Conservation (phyloP, 805 yeast species). For the Barnettozyma botsteinii region DNA sequence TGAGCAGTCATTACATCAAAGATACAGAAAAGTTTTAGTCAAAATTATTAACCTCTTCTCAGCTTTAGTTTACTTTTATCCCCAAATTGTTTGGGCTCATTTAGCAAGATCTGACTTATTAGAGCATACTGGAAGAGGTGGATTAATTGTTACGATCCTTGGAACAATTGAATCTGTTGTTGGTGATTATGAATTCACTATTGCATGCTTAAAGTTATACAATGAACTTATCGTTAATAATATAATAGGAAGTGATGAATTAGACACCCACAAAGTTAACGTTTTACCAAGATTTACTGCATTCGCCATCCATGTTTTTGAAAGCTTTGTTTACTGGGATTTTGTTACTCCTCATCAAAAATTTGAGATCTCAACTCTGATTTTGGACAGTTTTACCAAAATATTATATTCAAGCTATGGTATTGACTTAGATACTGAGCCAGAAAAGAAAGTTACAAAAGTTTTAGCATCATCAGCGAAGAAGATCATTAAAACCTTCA, state of each 20-base stretch:
- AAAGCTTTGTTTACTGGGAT: constrained; percentile 67
- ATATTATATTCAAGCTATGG: constrained; percentile 52
- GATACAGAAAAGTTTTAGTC: constrained; percentile 42
- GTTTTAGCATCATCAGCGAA: constrained; percentile 48
- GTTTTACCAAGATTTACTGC: constrained; percentile 48
- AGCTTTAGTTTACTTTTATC: constrained; percentile 40
- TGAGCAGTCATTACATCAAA: constrained; percentile 58
- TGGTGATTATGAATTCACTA: constrained; percentile 62
- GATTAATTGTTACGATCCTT: constrained; percentile 52
- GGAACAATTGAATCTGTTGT: constrained; percentile 68
- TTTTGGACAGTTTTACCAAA: constrained; percentile 49
- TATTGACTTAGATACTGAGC: constrained; percentile 36
- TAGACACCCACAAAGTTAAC: constrained; percentile 39
- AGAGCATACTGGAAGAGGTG: constrained; percentile 58
- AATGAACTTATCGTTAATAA: constrained; percentile 48
- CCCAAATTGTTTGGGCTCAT: constrained; percentile 76
- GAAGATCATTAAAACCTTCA: constrained; percentile 48
- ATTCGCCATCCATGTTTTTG: constrained; percentile 65
- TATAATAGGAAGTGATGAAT: constrained; percentile 32
- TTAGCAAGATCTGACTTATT: constrained; percentile 61
- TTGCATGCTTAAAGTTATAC: constrained; percentile 51
- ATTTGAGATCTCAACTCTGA: constrained; percentile 51
- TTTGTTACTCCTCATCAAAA: constrained; percentile 52
- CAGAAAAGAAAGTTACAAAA: constrained; percentile 38
- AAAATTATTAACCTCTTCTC: constrained; percentile 45